Conservation (phyloP, 208 protist genomes). For the Novymonas esmeraldas region DNA sequence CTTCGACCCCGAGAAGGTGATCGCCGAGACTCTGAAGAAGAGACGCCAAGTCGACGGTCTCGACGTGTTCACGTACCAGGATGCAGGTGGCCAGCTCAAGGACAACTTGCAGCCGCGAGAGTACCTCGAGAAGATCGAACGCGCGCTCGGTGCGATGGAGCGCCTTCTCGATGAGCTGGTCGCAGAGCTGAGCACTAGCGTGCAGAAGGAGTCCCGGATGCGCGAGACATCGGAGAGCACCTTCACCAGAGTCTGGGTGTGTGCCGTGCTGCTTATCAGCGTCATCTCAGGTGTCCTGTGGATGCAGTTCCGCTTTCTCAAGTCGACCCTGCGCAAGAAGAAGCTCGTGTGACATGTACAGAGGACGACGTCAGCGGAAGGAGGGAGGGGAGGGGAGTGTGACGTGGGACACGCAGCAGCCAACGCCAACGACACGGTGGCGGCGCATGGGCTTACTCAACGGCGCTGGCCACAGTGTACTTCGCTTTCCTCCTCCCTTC, state of each 20-base stretch:
- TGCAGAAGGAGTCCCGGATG: slow-evolving; percentile 46
- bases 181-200: slow-evolving; percentile 4
- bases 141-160: slow-evolving; percentile 23
- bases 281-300: slow-evolving; percentile 47
- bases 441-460: too few species aligned
- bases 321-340: slow-evolving; percentile 65
- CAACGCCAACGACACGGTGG: too few species aligned
- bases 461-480: too few species aligned
- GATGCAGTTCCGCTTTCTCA: slow-evolving; percentile 74
- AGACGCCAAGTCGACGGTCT: slow-evolving; percentile 44
- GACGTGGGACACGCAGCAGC: too few species aligned
- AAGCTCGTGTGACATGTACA: slow-evolving; percentile 39
- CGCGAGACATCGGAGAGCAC: slow-evolving; percentile 76
- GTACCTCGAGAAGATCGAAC: slow-evolving; percentile 54
- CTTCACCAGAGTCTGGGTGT: slow-evolving; percentile 78
- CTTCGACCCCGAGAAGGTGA: slow-evolving; percentile 9
- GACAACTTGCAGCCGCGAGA: slow-evolving; percentile 52
- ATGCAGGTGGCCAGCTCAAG: slow-evolving; percentile 66
- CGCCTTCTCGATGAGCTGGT: slow-evolving; percentile 13
- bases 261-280: slow-evolving; percentile 44
- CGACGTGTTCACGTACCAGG: slow-evolving; percentile 71
- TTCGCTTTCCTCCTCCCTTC: too few species aligned
- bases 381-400: too few species aligned
- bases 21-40: slow-evolving; percentile 14
- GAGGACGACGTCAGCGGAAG: too few species aligned